Evolutionary conservation across 345 rosid genomes (phyloP).

Genomic region (Heritiera littoralis): DNA sequence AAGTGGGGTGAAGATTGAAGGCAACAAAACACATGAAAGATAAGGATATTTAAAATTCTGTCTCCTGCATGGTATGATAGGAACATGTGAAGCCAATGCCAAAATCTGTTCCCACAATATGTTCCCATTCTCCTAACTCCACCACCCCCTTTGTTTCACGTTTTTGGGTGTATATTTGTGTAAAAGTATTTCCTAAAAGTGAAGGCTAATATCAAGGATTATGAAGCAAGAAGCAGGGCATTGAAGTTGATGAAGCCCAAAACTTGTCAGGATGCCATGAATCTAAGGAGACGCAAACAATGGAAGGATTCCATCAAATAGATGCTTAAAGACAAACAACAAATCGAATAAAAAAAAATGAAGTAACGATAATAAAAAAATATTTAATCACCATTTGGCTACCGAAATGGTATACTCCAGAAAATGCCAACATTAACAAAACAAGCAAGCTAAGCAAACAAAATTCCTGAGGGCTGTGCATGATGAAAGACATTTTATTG

Average conservation of each 20-base stretch:
- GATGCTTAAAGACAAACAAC: background rate
- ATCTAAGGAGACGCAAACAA: conserved; percentile 12
- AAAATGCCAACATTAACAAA: conserved; percentile 2
- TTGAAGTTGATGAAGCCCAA: background rate
- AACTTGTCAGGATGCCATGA: conserved; percentile 16
- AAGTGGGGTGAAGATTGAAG: conserved; percentile 3
- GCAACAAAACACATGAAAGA: conserved; percentile 11
- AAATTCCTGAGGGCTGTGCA: background rate
- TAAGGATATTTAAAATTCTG: background rate
- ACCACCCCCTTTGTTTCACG: background rate
- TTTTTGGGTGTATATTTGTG: background rate
- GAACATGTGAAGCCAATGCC: conserved; percentile 8
- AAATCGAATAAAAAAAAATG: background rate
- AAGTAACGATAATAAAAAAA: background rate
- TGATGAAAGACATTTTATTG: background rate
- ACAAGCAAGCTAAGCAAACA: background rate
- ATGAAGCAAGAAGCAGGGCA: conserved; percentile 4
- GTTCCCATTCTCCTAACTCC: background rate
- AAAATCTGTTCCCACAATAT: background rate
- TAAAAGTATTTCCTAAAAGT: background rate
- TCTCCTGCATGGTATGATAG: background rate
- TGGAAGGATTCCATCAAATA: conserved; percentile 10
- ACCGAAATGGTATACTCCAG: background rate
- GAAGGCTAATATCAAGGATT: background rate
- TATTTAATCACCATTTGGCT: background rate